Evolutionary conservation across 129 eudicot genomes (phyloP).

Genomic region (Oenanthe sinensis): DNA sequence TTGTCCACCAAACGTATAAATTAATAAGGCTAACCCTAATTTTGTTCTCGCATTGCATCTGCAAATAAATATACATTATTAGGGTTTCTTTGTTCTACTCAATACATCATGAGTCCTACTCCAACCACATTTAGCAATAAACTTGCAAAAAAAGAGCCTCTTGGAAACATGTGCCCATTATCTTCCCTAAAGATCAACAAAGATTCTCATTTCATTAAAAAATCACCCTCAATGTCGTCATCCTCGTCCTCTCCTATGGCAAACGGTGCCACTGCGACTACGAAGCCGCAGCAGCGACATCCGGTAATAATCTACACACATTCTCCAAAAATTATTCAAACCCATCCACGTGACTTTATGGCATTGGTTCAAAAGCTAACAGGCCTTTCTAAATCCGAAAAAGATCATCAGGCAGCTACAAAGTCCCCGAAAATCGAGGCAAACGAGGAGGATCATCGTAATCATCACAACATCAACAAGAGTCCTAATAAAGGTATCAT

Average conservation of each 20-base stretch:
- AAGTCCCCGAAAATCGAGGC: slow-evolving; percentile 12
- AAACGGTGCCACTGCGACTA: not conserved
- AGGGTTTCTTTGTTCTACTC: not conserved
- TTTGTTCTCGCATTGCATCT: not conserved
- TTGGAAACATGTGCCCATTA: slow-evolving; percentile 3
- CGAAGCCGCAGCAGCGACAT: slow-evolving; percentile 21
- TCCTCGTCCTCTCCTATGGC: slow-evolving; percentile 25
- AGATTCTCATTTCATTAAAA: slow-evolving; percentile 32
- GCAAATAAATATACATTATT: not conserved
- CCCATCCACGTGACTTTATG: slow-evolving; percentile 55
- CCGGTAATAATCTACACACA: slow-evolving; percentile 61
- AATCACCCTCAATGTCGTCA: slow-evolving; percentile 17
- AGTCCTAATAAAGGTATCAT: not conserved
- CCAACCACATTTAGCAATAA: slow-evolving; percentile 13
- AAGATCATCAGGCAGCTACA: slow-evolving; percentile 11
- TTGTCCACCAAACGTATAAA: not conserved
- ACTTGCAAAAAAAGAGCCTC: slow-evolving; percentile 29
- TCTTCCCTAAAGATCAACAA: slow-evolving; percentile 32
- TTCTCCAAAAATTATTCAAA: slow-evolving; percentile 55
- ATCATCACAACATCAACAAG: slow-evolving; percentile 4
- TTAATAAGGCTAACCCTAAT: not conserved
- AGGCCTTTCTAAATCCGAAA: slow-evolving; percentile 21
- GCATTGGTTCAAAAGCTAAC: slow-evolving; percentile 58
- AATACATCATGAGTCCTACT: slow-evolving; percentile 25
- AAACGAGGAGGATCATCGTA: not conserved